phyloP scores from a whole-genome alignment of 805 yeast species.

The Helenozyma baotianmanensis region DNA sequence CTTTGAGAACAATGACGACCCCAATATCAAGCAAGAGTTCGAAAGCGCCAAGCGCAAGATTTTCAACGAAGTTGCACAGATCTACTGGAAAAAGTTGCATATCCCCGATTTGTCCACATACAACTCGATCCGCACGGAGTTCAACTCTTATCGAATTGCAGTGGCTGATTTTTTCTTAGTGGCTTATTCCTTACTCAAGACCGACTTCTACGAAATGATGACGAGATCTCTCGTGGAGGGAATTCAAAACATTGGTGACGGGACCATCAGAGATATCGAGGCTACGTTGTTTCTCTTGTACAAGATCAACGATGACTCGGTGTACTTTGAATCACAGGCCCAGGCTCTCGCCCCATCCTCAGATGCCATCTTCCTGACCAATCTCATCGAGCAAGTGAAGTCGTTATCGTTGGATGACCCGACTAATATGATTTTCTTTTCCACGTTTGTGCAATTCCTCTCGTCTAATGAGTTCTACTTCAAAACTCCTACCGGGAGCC shows the following conservation, averaged over 20 bases:
- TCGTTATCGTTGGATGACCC: constrained; percentile 6
- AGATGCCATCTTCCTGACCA: constrained; percentile 19
- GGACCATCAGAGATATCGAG: constrained; percentile 45
- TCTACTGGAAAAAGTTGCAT: constrained; percentile 68
- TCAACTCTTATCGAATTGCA: constrained; percentile 64
- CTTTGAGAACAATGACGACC: constrained; percentile 13
- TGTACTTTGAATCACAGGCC: constrained; percentile 31
- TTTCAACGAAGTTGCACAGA: constrained; percentile 49
- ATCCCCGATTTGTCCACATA: constrained; percentile 31
- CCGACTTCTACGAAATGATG: constrained; percentile 44
- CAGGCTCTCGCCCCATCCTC: constrained; percentile 22
- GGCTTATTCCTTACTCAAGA: constrained; percentile 61
- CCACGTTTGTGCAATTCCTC: constrained; percentile 28
- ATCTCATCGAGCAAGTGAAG: constrained; percentile 19
- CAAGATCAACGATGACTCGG: constrained; percentile 50
- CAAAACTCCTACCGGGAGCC: constrained; percentile 39
- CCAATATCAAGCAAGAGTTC: constrained; percentile 15
- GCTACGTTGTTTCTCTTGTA: constrained; percentile 56
- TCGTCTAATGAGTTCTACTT: constrained; percentile 61
- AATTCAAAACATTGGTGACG: not conserved
- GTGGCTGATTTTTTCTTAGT: constrained; percentile 75
- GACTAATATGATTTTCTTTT: constrained; percentile 11
- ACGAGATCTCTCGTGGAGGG: constrained; percentile 27
- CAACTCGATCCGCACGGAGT: constrained; percentile 45
- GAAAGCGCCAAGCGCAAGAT: constrained; percentile 31